Evolutionary conservation across 208 protist genomes (phyloP), one percentile per base, ranked within the genome.

Genomic region (Paratrypanosoma confusum): DNA sequence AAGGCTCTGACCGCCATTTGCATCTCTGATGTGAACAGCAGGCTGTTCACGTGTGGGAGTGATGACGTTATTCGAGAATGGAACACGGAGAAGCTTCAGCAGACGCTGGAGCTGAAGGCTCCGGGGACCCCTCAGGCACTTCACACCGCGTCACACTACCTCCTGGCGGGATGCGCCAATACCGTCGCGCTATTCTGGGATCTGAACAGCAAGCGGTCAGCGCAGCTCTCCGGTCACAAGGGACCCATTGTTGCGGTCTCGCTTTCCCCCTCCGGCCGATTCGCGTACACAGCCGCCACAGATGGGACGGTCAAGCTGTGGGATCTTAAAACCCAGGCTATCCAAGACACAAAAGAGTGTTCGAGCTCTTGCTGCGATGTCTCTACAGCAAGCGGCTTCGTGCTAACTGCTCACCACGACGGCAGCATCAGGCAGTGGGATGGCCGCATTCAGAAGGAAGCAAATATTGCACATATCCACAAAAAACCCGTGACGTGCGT

Each of bases 241-340:
- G 71, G 81, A 28, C 81, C 81, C 40, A 52, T 85, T 3, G 71
- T 81, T 7, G 51, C 76, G 5, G 76, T 65, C 13, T 78, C 62
- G 29, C 58, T 85, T 13, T 78, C 76, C 27, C 39, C 52, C 35
- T 68, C 68, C 6, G 68, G 50, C n/a, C 57, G 68, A 17, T 59
- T 56, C 56, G 76, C 67, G 36, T 67, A 78, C 53, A 81, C 67
- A 21, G 76, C 71, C 26, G 78, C 67, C 55, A 71, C 71, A 3
- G 76, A 85, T 51, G 60, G 65, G 47, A 81, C 76, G 3, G 68
- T 85, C 22, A 73, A 74, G 44, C 38, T 85, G n/a, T 85, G 76
- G 72, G 76, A 85, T 35, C 34, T 79, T n/a, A 52, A 65, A 17
- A 45, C 39, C 0, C 57, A 57, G 14, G 44, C 57, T 22, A 49